Conservation (phyloP, 805 yeast species). For the Kuraishia capsulata region DNA sequence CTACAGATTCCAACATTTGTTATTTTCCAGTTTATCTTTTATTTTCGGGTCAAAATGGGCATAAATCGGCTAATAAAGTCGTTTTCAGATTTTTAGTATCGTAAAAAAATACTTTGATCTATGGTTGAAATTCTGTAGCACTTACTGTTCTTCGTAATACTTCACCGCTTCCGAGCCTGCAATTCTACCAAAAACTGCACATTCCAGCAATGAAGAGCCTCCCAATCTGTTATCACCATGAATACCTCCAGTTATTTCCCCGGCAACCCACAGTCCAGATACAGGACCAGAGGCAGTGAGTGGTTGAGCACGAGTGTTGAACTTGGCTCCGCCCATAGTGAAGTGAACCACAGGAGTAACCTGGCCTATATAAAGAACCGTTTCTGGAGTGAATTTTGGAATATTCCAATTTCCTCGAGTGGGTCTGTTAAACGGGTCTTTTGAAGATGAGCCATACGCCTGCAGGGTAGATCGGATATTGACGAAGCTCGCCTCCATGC, state of each 20-base stretch:
- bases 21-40: too few relatives aligned
- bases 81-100: too few relatives aligned
- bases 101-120: too few relatives aligned
- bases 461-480: background rate
- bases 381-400: slow-evolving; percentile 11
- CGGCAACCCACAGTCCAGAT: slow-evolving; percentile 49
- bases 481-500: slow-evolving; percentile 21
- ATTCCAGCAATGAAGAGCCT: slow-evolving; percentile 48
- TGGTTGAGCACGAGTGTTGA: slow-evolving; percentile 34
- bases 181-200: slow-evolving; percentile 51
- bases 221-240: slow-evolving; percentile 58
- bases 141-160: too few relatives aligned
- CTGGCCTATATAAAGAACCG: slow-evolving; percentile 39
- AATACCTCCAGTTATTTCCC: slow-evolving; percentile 62
- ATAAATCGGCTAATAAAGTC: too few relatives aligned
- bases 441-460: slow-evolving; percentile 23
- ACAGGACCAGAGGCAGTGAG: slow-evolving; percentile 24
- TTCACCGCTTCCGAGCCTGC: slow-evolving; percentile 17
- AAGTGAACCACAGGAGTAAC: slow-evolving; percentile 53
- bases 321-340: slow-evolving; percentile 61
- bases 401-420: slow-evolving; percentile 4
- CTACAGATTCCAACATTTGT: too few relatives aligned
- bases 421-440: slow-evolving; percentile 29
- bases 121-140: too few relatives aligned
- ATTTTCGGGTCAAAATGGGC: too few relatives aligned